Conservation (phyloP, 768 basidiomycete species). For the Trametes meyenii region DNA sequence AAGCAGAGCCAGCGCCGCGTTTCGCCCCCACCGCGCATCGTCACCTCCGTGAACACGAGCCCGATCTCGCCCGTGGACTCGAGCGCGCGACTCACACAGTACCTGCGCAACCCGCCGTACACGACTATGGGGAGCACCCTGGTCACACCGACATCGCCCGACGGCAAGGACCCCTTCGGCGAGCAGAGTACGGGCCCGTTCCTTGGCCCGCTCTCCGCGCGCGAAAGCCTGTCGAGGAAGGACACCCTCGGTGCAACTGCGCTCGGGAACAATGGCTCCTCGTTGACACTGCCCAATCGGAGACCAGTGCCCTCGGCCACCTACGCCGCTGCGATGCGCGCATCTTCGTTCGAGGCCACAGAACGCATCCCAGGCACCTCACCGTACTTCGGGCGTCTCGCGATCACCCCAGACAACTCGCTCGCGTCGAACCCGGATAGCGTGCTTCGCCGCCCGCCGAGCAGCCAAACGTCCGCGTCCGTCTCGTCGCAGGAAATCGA, state of each 20-base stretch:
- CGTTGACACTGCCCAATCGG: neutral
- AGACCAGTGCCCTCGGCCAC: neutral
- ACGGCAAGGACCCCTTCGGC: constrained; percentile 15
- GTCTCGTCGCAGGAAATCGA: constrained; percentile 44
- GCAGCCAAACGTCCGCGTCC: constrained; percentile 5
- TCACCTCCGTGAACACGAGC: constrained; percentile 3
- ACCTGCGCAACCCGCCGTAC: constrained; percentile 23
- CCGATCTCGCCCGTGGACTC: constrained; percentile 14
- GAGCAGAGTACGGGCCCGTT: constrained; percentile 15
- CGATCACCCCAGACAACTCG: constrained; percentile 20
- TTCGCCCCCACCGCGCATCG: constrained; percentile 11
- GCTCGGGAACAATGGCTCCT: constrained; percentile 10
- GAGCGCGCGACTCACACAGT: neutral
- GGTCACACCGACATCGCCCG: constrained; percentile 18
- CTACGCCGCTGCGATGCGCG: constrained; percentile 6
- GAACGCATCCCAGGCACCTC: constrained; percentile 15
- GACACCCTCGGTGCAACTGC: constrained; percentile 13
- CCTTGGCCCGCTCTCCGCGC: constrained; percentile 20
- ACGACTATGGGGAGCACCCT: constrained; percentile 18
- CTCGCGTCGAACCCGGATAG: constrained; percentile 5
- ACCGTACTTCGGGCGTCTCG: constrained; percentile 16
- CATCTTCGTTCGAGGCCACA: constrained; percentile 7
- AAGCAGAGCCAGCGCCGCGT: constrained; percentile 9
- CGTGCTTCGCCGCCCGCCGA: neutral
- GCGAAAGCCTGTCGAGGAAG: constrained; percentile 8